Conservation (phyloP, 495 filamentous ascomycete genomes). For the Cairneyella variabilis region DNA sequence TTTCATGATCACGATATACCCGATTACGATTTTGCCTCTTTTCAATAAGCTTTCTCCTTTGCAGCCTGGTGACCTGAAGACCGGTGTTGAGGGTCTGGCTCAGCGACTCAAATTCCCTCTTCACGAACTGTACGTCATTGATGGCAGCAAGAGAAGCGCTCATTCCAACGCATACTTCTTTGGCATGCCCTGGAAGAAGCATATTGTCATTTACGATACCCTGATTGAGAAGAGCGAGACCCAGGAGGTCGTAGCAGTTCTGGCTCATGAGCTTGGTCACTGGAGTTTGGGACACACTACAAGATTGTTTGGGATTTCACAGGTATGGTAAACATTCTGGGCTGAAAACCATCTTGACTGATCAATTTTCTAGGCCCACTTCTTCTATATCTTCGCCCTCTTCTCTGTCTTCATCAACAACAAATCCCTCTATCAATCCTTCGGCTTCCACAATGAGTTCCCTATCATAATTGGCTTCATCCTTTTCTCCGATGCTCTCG, state of each 20-base stretch:
- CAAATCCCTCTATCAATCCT: conserved; percentile 79
- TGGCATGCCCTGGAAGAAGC: conserved; percentile 98
- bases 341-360: conserved; percentile 21
- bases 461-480: conserved; percentile 97
- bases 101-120: conserved; percentile 85
- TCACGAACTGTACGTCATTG: conserved; percentile 87
- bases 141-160: conserved; percentile 93
- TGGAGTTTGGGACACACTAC: conserved; percentile 96
- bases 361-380: conserved; percentile 50
- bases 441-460: conserved; percentile 80
- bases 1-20: conserved; percentile 94
- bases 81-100: conserved; percentile 80
- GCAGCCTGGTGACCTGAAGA: conserved; percentile 80
- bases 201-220: conserved; percentile 98
- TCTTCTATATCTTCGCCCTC: conserved; percentile 93
- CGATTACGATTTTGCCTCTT: conserved; percentile 85
- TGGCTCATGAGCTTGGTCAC: conserved; percentile 94
- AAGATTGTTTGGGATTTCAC: conserved; percentile 82
- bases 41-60: conserved; percentile 99
- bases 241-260: conserved; percentile 89
- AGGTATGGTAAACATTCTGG: conserved; percentile 49
- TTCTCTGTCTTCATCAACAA: conserved; percentile 99
- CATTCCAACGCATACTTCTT: conserved; percentile 99
- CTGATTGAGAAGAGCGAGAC: conserved; percentile 90
- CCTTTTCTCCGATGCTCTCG: conserved; percentile 89